phyloP scores from a whole-genome alignment of 2,329 filamentous ascomycete genomes.

The Lachnellula occidentalis region DNA sequence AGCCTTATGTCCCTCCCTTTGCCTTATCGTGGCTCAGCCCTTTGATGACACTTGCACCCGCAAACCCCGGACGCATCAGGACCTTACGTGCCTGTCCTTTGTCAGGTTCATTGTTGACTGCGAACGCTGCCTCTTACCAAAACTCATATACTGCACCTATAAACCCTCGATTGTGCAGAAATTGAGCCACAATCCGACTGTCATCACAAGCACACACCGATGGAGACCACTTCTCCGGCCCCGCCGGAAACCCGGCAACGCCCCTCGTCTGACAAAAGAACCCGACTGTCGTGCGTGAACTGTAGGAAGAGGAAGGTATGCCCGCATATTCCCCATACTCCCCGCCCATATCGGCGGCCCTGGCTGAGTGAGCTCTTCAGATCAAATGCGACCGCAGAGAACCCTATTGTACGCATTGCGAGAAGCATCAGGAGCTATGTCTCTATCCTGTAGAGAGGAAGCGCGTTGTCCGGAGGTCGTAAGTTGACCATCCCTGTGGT shows the following conservation, averaged over 20 bases:
- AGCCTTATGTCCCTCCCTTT: too few species aligned
- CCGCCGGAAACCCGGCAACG: background rate
- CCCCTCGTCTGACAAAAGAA: conserved; percentile 2
- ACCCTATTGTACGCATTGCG: conserved; percentile 9
- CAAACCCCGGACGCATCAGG: too few species aligned
- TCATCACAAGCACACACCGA: background rate
- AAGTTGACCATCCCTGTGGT: background rate
- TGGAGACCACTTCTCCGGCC: background rate
- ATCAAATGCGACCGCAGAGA: conserved; percentile 13
- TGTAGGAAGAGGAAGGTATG: conserved; percentile 12
- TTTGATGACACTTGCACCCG: too few species aligned
- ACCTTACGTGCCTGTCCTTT: too few species aligned
- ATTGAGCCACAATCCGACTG: background rate
- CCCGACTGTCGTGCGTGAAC: conserved; percentile 10
- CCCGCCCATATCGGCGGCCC: background rate
- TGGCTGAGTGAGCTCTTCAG: background rate
- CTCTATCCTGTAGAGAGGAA: conserved; percentile 9
- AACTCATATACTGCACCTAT: background rate
- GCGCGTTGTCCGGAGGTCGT: conserved; percentile 10
- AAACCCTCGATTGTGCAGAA: background rate
- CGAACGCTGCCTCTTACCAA: background rate
- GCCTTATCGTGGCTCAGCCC: too few species aligned
- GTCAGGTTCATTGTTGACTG: too few species aligned
- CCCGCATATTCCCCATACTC: background rate
- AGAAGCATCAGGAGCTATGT: conserved; percentile 11